Evolutionary conservation across 108 stramenopile genomes (phyloP).

Genomic region (Nitzschia sp.): DNA sequence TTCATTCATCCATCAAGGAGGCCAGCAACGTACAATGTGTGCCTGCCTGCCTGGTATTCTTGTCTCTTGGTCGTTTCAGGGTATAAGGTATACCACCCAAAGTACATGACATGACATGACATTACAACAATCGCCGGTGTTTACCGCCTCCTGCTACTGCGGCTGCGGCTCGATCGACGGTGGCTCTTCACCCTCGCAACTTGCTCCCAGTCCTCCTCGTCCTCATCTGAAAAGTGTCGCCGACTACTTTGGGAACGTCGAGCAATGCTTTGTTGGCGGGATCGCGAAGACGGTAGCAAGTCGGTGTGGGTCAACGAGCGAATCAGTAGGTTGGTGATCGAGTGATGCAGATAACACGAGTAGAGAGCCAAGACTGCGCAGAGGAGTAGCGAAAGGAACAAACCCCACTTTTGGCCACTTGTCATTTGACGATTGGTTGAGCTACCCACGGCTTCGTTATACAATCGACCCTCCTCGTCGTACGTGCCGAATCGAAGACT

Average conservation of each 20-base stretch:
- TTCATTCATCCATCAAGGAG: no score
- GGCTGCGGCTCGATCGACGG: slow-evolving; percentile 4
- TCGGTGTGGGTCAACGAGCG: slow-evolving; percentile 55
- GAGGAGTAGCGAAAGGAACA: slow-evolving; percentile 25
- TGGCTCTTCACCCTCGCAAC: background rate
- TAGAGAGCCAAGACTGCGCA: slow-evolving; percentile 42
- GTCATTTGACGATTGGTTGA: slow-evolving; percentile 31
- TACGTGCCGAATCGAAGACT: slow-evolving; percentile 54
- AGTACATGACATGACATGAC: no score
- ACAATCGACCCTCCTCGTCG: slow-evolving; percentile 44
- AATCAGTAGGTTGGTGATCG: slow-evolving; percentile 64
- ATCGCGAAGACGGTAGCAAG: slow-evolving; percentile 44
- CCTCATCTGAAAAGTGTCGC: background rate
- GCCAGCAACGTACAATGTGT: no score
- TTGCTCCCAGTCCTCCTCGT: slow-evolving; percentile 12
- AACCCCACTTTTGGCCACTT: slow-evolving; percentile 24
- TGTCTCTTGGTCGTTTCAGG: no score
- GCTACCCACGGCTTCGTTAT: background rate
- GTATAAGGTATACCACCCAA: no score
- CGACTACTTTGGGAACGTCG: slow-evolving; percentile 1
- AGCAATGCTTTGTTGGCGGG: slow-evolving; percentile 18
- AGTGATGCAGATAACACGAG: slow-evolving; percentile 61
- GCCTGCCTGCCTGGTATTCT: no score
- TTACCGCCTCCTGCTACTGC: no score
- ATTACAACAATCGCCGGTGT: no score